Evolutionary conservation across 2,329 filamentous ascomycete species (phyloP).

Genomic region (Huntiella savannae): DNA sequence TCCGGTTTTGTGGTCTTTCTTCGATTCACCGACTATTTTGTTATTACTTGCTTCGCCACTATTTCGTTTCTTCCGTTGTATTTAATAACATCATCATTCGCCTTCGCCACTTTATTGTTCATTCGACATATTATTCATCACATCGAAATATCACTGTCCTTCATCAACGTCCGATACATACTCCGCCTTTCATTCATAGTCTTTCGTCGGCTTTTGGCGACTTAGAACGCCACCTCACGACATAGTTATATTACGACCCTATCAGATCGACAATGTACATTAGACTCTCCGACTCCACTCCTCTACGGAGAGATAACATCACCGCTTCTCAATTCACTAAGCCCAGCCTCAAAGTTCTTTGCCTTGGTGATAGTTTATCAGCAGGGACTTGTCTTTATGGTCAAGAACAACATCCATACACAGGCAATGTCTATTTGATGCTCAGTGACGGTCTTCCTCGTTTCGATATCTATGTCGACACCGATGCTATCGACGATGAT

Average conservation of each 20-base stretch:
- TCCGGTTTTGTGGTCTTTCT: neutral
- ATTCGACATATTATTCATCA: neutral
- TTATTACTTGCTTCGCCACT: no score
- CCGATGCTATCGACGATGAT: conserved; percentile 34
- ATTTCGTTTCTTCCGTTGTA: neutral
- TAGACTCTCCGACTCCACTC: conserved; percentile 2
- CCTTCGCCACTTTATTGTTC: neutral
- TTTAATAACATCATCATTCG: neutral
- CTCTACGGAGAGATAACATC: neutral
- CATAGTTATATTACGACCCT: neutral
- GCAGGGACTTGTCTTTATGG: conserved; percentile 41
- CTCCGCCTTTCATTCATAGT: neutral
- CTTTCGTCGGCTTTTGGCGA: neutral
- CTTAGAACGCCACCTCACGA: neutral
- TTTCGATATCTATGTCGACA: conserved; percentile 22
- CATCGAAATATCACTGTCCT: no score
- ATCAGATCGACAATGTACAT: conserved; percentile 6
- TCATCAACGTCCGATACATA: no score
- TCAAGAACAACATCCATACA: conserved; percentile 31
- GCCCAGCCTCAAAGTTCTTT: conserved; percentile 32
- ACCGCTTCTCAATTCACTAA: neutral
- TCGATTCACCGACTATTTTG: no score
- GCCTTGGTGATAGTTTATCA: conserved; percentile 33
- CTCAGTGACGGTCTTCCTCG: conserved; percentile 27
- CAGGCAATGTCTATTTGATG: conserved; percentile 25